phyloP scores from a whole-genome alignment of 208 protist genomes.

The Wallacemonas sp. region DNA sequence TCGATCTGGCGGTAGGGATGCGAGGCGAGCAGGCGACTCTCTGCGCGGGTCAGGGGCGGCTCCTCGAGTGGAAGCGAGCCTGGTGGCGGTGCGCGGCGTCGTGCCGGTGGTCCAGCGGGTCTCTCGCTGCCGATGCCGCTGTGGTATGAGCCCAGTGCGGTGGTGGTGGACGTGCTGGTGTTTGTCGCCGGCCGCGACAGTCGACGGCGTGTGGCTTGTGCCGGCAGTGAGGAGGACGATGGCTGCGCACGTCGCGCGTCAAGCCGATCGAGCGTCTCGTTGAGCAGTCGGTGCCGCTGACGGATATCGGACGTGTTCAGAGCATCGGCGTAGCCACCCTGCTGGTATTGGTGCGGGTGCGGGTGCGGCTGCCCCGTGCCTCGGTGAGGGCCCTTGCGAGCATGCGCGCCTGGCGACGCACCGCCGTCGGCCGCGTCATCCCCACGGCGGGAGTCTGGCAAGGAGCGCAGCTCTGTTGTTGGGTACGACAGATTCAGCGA shows the following conservation, averaged over 20 bases:
- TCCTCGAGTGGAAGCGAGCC: slow-evolving; percentile 26
- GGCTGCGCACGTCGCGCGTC: slow-evolving; percentile 17
- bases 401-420: no score
- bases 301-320: slow-evolving; percentile 33
- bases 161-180: not conserved
- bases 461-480: slow-evolving; percentile 8
- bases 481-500: slow-evolving; percentile 16
- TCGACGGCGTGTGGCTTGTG: no score
- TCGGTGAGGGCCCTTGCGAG: not conserved
- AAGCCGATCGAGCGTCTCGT: slow-evolving; percentile 26
- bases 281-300: slow-evolving; percentile 30
- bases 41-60: slow-evolving; percentile 48
- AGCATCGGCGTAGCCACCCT: slow-evolving; percentile 7
- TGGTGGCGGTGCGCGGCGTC: no score
- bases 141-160: not conserved
- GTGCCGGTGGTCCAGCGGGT: not conserved
- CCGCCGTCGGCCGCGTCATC: no score
- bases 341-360: not conserved
- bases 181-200: not conserved
- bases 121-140: slow-evolving; percentile 12
- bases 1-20: slow-evolving; percentile 63
- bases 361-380: not conserved
- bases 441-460: not conserved
- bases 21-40: slow-evolving; percentile 42
- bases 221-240: no score